phyloP scores from a whole-genome alignment of 495 filamentous ascomycete species.

The Daldinia childiae region DNA sequence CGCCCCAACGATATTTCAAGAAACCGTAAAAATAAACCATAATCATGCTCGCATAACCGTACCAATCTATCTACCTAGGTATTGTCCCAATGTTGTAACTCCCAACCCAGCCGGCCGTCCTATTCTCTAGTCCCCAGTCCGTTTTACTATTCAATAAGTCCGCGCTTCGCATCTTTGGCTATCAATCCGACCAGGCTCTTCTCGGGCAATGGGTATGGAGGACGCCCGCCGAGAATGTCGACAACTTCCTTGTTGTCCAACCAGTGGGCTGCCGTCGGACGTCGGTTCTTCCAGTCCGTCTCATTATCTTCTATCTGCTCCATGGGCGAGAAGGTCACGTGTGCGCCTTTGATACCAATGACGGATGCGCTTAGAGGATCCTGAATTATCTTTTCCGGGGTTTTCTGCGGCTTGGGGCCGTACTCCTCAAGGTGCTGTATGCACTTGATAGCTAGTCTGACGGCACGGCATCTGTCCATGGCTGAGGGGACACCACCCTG shows the following conservation, averaged over 20 bases:
- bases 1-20: not conserved
- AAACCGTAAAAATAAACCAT: slow-evolving; percentile 12
- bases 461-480: slow-evolving; percentile 94
- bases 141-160: slow-evolving; percentile 42
- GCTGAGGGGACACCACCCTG: slow-evolving; percentile 93
- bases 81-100: slow-evolving; percentile 19
- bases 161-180: slow-evolving; percentile 66
- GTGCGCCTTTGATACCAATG: slow-evolving; percentile 91
- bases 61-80: slow-evolving; percentile 32
- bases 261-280: slow-evolving; percentile 91
- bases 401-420: slow-evolving; percentile 64
- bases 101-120: slow-evolving; percentile 6
- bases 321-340: slow-evolving; percentile 87
- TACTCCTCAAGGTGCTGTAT: slow-evolving; percentile 88
- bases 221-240: slow-evolving; percentile 82
- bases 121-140: not conserved
- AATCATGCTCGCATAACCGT: slow-evolving; percentile 29
- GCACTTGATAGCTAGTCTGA: slow-evolving; percentile 89
- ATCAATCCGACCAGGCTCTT: slow-evolving; percentile 55
- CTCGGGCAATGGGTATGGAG: slow-evolving; percentile 56
- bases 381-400: slow-evolving; percentile 67
- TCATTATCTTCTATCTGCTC: slow-evolving; percentile 77
- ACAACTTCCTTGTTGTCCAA: slow-evolving; percentile 80
- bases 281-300: slow-evolving; percentile 91
- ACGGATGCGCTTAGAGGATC: slow-evolving; percentile 78